A percentile compares a stretch with the other conserved stretches of the same genome.
Conservation (phyloP, 225 moss, liverwort and hornwort species). For the Asterella californica region DNA sequence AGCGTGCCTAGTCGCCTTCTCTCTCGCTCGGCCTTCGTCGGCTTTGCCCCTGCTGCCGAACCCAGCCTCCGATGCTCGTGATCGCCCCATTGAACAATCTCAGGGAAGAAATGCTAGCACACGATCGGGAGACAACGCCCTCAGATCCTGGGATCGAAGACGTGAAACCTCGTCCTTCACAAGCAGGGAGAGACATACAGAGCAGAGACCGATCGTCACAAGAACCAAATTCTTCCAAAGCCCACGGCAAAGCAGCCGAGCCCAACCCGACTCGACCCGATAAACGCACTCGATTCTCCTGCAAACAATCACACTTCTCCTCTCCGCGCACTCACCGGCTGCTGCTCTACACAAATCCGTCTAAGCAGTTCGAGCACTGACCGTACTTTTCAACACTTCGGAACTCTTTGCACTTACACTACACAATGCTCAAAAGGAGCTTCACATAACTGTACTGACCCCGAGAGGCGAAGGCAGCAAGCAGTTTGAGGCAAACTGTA, state of each 20-base stretch:
- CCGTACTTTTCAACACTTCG: background rate
- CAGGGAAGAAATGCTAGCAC: background rate
- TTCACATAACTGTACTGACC: no score
- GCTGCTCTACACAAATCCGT: background rate
- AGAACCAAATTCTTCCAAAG: background rate
- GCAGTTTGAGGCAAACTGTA: no score
- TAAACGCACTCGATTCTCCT: background rate
- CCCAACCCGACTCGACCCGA: background rate
- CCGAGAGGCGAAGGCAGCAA: no score
- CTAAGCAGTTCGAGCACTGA: background rate
- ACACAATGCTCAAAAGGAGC: no score
- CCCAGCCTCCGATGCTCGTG: slow-evolving; percentile 9
- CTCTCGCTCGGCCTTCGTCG: slow-evolving; percentile 30
- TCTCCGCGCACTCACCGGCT: background rate
- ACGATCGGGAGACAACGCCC: background rate
- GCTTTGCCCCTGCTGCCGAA: slow-evolving; percentile 13
- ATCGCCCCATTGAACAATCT: slow-evolving; percentile 19
- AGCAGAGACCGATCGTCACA: slow-evolving; percentile 17
- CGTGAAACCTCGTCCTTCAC: slow-evolving; percentile 19
- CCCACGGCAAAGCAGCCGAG: background rate
- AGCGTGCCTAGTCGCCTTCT: slow-evolving; percentile 24
- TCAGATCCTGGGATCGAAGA: slow-evolving; percentile 23
- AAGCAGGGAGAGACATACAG: slow-evolving; percentile 28
- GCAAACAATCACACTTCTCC: background rate
- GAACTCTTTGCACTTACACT: background rate